Evolutionary conservation across 441 rosid genomes (phyloP).

Genomic region (Populus hybrid): DNA sequence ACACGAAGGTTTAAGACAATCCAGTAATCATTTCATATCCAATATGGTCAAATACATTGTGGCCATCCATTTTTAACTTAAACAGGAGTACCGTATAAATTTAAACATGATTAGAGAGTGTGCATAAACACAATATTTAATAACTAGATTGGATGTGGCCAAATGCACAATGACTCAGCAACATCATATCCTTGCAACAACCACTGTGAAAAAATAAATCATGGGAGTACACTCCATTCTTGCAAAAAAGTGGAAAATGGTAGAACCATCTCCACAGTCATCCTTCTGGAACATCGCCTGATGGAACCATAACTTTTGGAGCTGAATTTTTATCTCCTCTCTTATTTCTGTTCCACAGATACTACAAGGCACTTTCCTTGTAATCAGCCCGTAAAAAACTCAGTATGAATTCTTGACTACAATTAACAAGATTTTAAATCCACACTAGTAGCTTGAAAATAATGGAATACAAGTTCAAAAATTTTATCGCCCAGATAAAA

Average conservation of each 20-base stretch:
- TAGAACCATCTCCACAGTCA: not conserved
- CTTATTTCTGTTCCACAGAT: not conserved
- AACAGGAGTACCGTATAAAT: too few species aligned
- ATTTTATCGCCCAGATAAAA: not conserved
- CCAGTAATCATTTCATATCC: too few species aligned
- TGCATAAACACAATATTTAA: too few species aligned
- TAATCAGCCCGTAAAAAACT: not conserved
- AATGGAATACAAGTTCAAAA: not conserved
- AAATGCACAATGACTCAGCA: too few species aligned
- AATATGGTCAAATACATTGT: too few species aligned
- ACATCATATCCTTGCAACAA: too few species aligned
- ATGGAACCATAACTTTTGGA: not conserved
- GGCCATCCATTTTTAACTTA: too few species aligned
- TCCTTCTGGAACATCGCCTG: not conserved
- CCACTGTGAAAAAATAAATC: too few species aligned
- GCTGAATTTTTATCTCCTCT: not conserved
- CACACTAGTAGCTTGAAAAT: not conserved
- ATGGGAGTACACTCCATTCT: not conserved
- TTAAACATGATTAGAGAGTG: too few species aligned
- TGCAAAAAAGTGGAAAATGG: not conserved
- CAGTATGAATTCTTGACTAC: not conserved
- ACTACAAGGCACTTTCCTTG: not conserved
- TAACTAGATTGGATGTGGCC: too few species aligned
- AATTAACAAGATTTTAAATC: not conserved
- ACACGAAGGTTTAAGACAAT: too few species aligned